Evolutionary conservation across 2,329 filamentous ascomycete species (phyloP), one percentile per base, ranked within the genome.

Genomic region (Didymella segeticola): DNA sequence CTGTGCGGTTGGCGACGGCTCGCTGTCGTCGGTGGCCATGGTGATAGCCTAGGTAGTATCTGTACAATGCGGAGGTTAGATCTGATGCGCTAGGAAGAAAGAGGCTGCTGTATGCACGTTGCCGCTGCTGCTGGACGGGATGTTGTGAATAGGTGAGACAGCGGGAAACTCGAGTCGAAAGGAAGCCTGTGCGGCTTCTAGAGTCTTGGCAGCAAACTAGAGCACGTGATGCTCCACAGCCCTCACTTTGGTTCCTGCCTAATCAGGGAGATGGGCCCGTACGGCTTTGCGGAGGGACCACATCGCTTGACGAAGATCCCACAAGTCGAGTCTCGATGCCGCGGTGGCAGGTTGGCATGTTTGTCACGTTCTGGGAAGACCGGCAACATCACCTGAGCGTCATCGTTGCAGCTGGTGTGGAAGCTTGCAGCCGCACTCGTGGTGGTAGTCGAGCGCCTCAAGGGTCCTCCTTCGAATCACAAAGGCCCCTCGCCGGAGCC

Each of bases 1-100:
- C 19, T 48, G 37, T 26, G 52, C 47, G 49, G 56, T 33, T 54
- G 60, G 50, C 25, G 51, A 56, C 41, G 49, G 53, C 43, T 50
- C 53, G 61, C 55, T 43, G 14, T 58, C 45, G 53, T 59, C 46
- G 38, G 57, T 23, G 41, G 61, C 29, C 66, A 69, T 69, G 20
- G 14, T 50, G 37, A 36, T 26, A 25, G 4, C 25, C 51, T 56
- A 53, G 46, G 15, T 23, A 36, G 41, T 57, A 49, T 48, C 49
- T 62, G 27, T 58, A 53, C 17, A 43, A 60, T 58, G 26, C 43
- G 25, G 20, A 53, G 41, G 47, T 66, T 68, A 67, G 57, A 50
- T 50, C 47, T 52, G 49, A 38, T 47, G 47, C 39, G 53, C 57
- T 57, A 53, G 26, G 26, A 56, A 56, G 52, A 60, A 56, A 46